Conservation (phyloP, 1,139 yeast species). For the Hanseniaspora sp. region DNA sequence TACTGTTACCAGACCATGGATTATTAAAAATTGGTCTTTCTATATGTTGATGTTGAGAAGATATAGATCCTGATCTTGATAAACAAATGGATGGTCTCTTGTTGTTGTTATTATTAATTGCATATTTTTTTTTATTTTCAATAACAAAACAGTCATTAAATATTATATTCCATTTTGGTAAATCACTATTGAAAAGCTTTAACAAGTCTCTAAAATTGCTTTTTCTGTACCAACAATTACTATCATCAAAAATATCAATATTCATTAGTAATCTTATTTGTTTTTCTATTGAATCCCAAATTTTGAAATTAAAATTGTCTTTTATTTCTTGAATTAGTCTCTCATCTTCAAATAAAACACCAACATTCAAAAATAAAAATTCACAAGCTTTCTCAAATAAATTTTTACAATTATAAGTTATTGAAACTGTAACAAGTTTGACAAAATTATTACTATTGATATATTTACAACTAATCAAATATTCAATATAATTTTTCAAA, state of each 20-base stretch:
- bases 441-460: conserved; percentile 54
- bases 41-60: not conserved
- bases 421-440: conserved; percentile 45
- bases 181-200: conserved; percentile 29
- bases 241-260: conserved; percentile 16
- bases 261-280: conserved; percentile 22
- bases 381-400: conserved; percentile 53
- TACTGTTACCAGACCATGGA: not conserved
- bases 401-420: conserved; percentile 41
- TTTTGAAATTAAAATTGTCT: conserved; percentile 24
- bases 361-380: conserved; percentile 59
- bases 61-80: conserved; percentile 3
- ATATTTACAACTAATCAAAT: conserved; percentile 44
- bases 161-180: conserved; percentile 36
- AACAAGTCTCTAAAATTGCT: conserved; percentile 21
- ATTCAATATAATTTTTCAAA: conserved; percentile 51
- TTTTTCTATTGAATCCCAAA: conserved; percentile 29
- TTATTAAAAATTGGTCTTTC: conserved; percentile 1
- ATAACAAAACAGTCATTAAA: conserved; percentile 28
- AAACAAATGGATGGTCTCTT: conserved; percentile 2
- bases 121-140: not conserved
- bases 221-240: conserved; percentile 20
- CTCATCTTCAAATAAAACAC: conserved; percentile 48
- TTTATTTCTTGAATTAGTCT: conserved; percentile 22
- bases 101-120: not conserved